Evolutionary conservation across 306 rosid genomes (phyloP).

Genomic region (Lathyrus oleraceus): DNA sequence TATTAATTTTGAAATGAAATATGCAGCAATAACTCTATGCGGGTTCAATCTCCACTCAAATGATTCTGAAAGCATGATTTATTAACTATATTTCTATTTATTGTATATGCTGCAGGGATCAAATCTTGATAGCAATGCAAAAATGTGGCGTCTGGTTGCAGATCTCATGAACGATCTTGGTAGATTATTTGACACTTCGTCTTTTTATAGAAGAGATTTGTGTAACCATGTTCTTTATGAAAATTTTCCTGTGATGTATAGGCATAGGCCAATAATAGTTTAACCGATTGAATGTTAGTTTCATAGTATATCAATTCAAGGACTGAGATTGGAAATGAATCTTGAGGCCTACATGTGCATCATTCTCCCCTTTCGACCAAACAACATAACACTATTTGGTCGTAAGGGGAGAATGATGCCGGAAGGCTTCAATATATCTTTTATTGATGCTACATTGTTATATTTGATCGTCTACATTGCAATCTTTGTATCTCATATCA

Average conservation of each 20-base stretch:
- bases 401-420: too few species aligned
- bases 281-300: neutral
- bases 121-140: constrained; percentile 94
- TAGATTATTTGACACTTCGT: constrained; percentile 36
- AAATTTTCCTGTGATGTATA: neutral
- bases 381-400: too few species aligned
- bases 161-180: constrained; percentile 98
- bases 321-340: neutral
- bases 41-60: constrained; percentile 25
- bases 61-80: constrained; percentile 14
- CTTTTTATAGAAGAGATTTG: constrained; percentile 21
- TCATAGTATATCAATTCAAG: constrained; percentile 4
- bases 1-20: constrained; percentile 23
- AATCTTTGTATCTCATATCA: constrained; percentile 18
- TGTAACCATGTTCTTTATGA: constrained; percentile 3
- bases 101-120: constrained; percentile 71
- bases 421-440: neutral
- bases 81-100: constrained; percentile 16
- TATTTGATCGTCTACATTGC: constrained; percentile 22
- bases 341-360: neutral
- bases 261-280: neutral
- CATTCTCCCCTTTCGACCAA: neutral
- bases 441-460: constrained; percentile 7
- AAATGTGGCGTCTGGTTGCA: constrained; percentile 97
- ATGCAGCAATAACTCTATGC: constrained; percentile 5